Percentiles rank a stretch among this genome's conserved stretches.
Conservation (phyloP, 805 yeast genomes). For the Metschnikowia aberdeeniae region DNA sequence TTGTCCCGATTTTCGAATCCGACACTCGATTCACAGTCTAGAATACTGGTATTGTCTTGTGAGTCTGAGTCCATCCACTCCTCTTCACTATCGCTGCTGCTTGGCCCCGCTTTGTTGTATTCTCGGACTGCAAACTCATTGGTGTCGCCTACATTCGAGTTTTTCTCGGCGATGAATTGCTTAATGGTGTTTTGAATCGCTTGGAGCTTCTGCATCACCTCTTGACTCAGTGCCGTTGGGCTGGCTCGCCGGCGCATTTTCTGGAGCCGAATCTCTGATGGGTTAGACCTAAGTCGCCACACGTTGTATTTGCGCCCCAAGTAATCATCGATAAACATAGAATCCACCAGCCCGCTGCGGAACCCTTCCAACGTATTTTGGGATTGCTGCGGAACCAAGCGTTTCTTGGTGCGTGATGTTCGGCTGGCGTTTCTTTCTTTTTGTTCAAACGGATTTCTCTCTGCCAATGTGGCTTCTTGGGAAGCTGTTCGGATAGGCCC, state of each 20-base stretch:
- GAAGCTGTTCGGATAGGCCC: slow-evolving; percentile 6
- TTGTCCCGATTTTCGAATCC: neutral
- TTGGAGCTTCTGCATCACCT: slow-evolving; percentile 8
- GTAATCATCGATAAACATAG: slow-evolving; percentile 33
- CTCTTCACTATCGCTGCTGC: neutral
- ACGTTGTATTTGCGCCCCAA: slow-evolving; percentile 27
- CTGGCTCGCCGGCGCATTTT: slow-evolving; percentile 6
- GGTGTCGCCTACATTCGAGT: neutral
- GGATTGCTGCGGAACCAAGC: slow-evolving; percentile 26
- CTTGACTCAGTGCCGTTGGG: slow-evolving; percentile 5
- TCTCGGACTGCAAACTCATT: slow-evolving; percentile 7
- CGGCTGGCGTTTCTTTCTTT: neutral
- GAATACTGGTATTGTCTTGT: neutral
- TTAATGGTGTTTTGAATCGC: slow-evolving; percentile 5
- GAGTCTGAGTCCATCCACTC: slow-evolving; percentile 3
- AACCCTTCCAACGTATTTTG: slow-evolving; percentile 32
- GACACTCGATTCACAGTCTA: neutral
- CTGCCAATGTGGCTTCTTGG: neutral
- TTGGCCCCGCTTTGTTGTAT: slow-evolving; percentile 1
- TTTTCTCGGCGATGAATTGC: slow-evolving; percentile 1
- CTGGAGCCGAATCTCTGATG: slow-evolving; percentile 4
- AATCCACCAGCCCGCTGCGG: slow-evolving; percentile 38
- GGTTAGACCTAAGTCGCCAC: slow-evolving; percentile 4
- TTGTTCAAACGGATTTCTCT: neutral
- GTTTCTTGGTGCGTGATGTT: neutral